Base-by-base conservation (phyloP, 148 eudicot species). In the Amaranthus hypochondriacus region DNA sequence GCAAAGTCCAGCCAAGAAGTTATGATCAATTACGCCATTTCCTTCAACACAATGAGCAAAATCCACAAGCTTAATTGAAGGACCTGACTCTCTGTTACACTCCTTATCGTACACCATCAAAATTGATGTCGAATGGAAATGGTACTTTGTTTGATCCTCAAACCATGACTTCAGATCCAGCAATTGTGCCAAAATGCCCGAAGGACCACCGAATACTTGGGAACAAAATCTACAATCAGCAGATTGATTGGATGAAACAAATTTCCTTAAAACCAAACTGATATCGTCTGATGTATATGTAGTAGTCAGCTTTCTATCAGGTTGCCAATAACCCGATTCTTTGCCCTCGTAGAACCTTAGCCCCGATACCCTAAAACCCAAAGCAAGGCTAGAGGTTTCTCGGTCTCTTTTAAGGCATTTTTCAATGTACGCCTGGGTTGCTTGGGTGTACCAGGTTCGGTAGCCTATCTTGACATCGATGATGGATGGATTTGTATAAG, bases 1-100 rank as follows among this genome's bases (percentile, higher is more conserved):
- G 84, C 90, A 92, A 28, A 95, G 85, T 12, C 99, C 99, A 28
- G 97, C 99, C 79, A 95, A 86, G 80, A 92, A 95, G 80, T 95
- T 95, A 69, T 92, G 97, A 81, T 95, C 99, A 64, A 95, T 86
- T 46, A 86, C 81, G 39, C 97, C 99, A 10, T 74, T 66, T 10
- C 92, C 97, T 47, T 90, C 92, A 51, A 76, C 52, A 64, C 87
- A 97, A 89, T 92, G 99, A 10, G 97, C 92, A 78, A 95, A 95
- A 86, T 95, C 99, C 66, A 95, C 78, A n/a, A 95, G 89, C 84
- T 87, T 92, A 48, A 95, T 75, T 75, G 83, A 86, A 58, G 90
- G 86, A 44, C 75, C 72, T 1, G 86, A 75, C 73, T 72, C 68
- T 73, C 67, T 68, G 42, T 83, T 77, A 51, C 82, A 77, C 73